Evolutionary conservation across 208 protist genomes (phyloP).

Genomic region (Leishmania mexicana): DNA sequence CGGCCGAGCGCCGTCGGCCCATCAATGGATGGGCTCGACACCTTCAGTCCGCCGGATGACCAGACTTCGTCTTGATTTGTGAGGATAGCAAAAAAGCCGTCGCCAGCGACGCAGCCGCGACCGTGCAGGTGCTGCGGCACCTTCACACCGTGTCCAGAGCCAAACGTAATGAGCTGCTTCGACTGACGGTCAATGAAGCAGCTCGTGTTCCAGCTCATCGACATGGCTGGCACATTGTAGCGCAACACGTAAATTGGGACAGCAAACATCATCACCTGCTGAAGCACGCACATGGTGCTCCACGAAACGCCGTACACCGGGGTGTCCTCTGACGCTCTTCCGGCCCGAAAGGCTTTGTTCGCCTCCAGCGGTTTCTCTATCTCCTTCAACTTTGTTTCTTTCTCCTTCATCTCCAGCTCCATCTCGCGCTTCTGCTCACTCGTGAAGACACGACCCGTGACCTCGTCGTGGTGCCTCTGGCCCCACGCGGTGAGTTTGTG

Average conservation of each 20-base stretch:
- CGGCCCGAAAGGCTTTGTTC: conserved; percentile 41
- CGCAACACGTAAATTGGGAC: conserved; percentile 79
- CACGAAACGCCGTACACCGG: conserved; percentile 41
- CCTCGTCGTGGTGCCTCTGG: conserved; percentile 35
- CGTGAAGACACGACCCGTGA: conserved; percentile 32
- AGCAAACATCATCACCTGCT: conserved; percentile 88
- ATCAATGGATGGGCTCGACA: conserved; percentile 47
- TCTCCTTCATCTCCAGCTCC: conserved; percentile 23
- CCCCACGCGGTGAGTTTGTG: conserved; percentile 32
- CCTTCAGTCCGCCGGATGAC: conserved; percentile 64
- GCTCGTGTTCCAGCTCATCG: conserved; percentile 85
- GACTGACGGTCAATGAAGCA: conserved; percentile 76
- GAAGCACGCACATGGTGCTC: conserved; percentile 68
- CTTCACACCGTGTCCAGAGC: conserved; percentile 59
- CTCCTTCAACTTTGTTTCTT: conserved; percentile 38
- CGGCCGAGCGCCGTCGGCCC: conserved; percentile 56
- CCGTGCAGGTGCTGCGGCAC: conserved; percentile 74
- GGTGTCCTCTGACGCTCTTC: not conserved
- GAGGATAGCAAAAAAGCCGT: conserved; percentile 88
- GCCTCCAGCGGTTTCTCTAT: conserved; percentile 36
- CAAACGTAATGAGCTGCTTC: conserved; percentile 85
- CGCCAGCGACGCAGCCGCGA: conserved; percentile 81
- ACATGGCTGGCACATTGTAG: conserved; percentile 91
- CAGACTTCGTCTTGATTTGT: conserved; percentile 87
- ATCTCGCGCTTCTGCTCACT: conserved; percentile 38